phyloP scores from a whole-genome alignment of 345 rosid genomes.

The Turnera subulata region DNA sequence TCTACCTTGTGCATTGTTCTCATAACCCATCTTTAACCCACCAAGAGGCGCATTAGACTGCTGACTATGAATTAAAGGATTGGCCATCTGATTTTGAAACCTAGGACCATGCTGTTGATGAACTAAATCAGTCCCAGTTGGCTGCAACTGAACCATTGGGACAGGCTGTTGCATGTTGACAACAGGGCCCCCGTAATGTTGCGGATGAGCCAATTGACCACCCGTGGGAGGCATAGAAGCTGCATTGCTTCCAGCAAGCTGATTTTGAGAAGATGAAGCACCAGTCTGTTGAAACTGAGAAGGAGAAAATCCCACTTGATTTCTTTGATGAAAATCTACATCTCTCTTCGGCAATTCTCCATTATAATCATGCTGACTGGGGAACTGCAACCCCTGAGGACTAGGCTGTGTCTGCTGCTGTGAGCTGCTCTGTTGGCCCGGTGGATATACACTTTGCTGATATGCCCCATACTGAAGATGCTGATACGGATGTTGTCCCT shows the following conservation, averaged over 20 bases:
- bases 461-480: constrained; percentile 47
- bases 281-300: constrained; percentile 51
- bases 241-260: constrained; percentile 42
- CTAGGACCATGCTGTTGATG: constrained; percentile 56
- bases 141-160: constrained; percentile 47
- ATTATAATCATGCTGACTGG: constrained; percentile 48
- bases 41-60: constrained; percentile 48
- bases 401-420: constrained; percentile 49
- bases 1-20: constrained; percentile 53
- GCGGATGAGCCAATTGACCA: constrained; percentile 43
- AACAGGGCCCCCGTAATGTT: constrained; percentile 54
- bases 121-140: constrained; percentile 42
- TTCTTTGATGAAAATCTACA: constrained; percentile 49
- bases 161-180: constrained; percentile 44
- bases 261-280: constrained; percentile 49
- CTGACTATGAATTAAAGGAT: constrained; percentile 41
- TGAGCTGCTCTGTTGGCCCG: constrained; percentile 37
- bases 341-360: constrained; percentile 44
- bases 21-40: constrained; percentile 44
- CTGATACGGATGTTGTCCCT: constrained; percentile 54
- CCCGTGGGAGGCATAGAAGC: constrained; percentile 40
- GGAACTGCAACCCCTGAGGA: constrained; percentile 51
- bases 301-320: constrained; percentile 57
- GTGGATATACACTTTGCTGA: constrained; percentile 48
- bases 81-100: constrained; percentile 54